A percentile compares a stretch with the other conserved stretches of the same genome.
Conservation (phyloP, 768 basidiomycete genomes). For the Rhizopogon roseolus region DNA sequence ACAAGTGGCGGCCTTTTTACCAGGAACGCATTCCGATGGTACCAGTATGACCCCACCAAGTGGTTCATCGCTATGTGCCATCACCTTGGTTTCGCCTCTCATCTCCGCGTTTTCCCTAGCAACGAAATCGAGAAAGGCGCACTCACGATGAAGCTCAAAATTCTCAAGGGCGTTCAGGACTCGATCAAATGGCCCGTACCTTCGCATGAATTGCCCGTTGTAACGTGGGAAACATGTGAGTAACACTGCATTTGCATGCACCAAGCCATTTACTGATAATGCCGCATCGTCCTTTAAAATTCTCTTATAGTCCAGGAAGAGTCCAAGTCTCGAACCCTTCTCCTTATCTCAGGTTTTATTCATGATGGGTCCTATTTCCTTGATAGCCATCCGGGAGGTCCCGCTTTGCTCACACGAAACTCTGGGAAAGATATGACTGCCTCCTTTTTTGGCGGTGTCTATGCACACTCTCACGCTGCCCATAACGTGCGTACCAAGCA, state of each 20-base stretch:
- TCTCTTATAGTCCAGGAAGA: conserved; percentile 54
- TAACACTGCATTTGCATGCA: conserved; percentile 5
- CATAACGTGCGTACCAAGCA: conserved; percentile 51
- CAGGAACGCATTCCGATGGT: conserved; percentile 73
- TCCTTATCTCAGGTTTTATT: conserved; percentile 82
- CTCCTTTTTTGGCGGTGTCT: conserved; percentile 82
- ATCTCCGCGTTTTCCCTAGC: conserved; percentile 81
- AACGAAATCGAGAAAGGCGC: conserved; percentile 85
- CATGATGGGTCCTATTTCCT: conserved; percentile 76
- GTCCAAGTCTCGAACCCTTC: conserved; percentile 56
- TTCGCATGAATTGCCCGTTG: conserved; percentile 61
- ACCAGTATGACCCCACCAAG: conserved; percentile 67
- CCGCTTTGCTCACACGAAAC: conserved; percentile 46
- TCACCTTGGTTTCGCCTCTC: conserved; percentile 64
- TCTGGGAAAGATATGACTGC: conserved; percentile 83
- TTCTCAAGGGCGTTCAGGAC: conserved; percentile 61
- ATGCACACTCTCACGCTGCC: conserved; percentile 80
- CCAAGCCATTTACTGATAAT: background rate
- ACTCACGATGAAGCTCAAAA: conserved; percentile 79
- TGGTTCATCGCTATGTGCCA: conserved; percentile 75
- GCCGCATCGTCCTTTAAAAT: background rate
- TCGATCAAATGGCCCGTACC: conserved; percentile 55
- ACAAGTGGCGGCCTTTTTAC: background rate
- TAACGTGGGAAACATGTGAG: conserved; percentile 80
- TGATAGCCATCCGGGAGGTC: conserved; percentile 79